Evolutionary conservation across 2,329 filamentous ascomycete genomes (phyloP), one percentile per base, ranked within the genome.

Genomic region (Fusarium oligoseptatum): DNA sequence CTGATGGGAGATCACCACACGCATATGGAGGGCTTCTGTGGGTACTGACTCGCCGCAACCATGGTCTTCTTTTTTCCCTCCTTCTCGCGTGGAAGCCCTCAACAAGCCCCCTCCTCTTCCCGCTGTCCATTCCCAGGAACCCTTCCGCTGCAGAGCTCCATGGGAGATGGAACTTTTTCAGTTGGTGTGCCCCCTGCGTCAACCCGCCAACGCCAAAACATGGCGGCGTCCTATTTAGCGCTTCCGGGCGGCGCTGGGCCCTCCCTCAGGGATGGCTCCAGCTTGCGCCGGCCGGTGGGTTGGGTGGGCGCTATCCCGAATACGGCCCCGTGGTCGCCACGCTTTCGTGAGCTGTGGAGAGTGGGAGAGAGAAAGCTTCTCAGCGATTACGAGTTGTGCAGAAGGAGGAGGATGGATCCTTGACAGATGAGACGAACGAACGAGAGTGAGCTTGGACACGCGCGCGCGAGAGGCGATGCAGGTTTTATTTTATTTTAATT

Each of bases 171-270:
- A 17, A 17, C 60, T 39, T 43, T 43, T 64, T 24, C 45, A 41
- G 61, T 41, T 57, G 52, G 52, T 70, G 66, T 43, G 61, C 67
- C 76, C 76, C 76, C 75, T 78, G 76, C 77, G 70, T 78, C 75
- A 73, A 78, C 77, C 75, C 68, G 72, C 74, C 74, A 77, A 77
- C 76, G 52, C 66, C 70, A 70, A 36, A 65, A 60, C 71, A 68
- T 66, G 66, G 52, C 70, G 62, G 74, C 60, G 43, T 63, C 39
- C 57, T 34, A 43, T 61, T 64, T 76, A 75, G 72, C 69, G 72
- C 70, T 68, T 71, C 64, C 34, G 57, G 55, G 43, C 32, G 55
- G 43, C 32, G 63, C 60, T 22, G 69, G 62, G 66, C 20, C 32
- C 6, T 29, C 27, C 27, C 41, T 20, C 20, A 27, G 56, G 24